Conservation (phyloP, 768 basidiomycete species). For the Leccinum subtestaceum region DNA sequence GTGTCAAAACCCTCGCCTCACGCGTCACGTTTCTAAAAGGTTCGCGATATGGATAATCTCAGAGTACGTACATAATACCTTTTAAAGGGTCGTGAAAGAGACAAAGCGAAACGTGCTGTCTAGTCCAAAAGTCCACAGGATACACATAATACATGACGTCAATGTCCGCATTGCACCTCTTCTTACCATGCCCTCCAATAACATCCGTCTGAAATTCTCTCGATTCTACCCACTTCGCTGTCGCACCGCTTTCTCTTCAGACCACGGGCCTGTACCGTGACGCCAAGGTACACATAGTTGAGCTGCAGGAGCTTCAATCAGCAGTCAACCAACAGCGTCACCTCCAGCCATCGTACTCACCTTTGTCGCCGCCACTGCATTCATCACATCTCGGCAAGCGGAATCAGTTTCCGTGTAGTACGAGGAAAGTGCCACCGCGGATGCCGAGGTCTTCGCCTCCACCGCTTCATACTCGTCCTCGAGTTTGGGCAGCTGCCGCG, state of each 20-base stretch:
- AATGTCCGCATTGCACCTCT: not conserved
- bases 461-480: not conserved
- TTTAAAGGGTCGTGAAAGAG: not conserved
- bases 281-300: not conserved
- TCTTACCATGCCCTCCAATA: not conserved
- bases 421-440: not conserved
- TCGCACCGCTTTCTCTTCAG: slow-evolving; percentile 21
- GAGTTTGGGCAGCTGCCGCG: slow-evolving; percentile 21
- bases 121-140: slow-evolving; percentile 1
- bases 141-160: not conserved
- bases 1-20: not conserved
- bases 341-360: slow-evolving; percentile 7
- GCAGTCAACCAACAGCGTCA: not conserved
- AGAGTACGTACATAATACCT: not conserved
- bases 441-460: not conserved
- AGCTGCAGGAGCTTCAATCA: not conserved
- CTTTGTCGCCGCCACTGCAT: slow-evolving; percentile 2
- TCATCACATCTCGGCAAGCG: not conserved
- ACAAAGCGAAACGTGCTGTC: not conserved
- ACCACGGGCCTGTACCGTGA: slow-evolving; percentile 5
- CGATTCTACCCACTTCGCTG: slow-evolving; percentile 3
- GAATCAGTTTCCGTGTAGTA: not conserved
- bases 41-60: not conserved
- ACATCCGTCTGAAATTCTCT: not conserved
- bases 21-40: not conserved